Base-by-base conservation (phyloP, 768 basidiomycete species). In the Termitomyces heimii region DNA sequence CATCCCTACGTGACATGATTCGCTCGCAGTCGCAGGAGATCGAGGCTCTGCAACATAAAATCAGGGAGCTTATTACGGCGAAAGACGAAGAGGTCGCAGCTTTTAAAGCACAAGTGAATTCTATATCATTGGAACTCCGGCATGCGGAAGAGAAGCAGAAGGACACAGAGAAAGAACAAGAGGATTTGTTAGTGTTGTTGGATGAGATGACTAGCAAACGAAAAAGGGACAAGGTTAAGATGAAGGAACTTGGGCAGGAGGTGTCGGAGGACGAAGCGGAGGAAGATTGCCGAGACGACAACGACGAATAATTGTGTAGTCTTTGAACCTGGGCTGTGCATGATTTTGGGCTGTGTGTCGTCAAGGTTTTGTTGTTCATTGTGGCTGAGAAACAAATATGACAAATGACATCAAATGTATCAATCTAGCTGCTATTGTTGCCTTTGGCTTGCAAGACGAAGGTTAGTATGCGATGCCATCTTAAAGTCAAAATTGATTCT, bases 111-210 rank as follows among this genome's bases (percentile, higher is more conserved):
- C 79, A 82, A 63, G 66, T 88, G 8, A 64, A 72, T 5, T 67
- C 69, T 4, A 67, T 90, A 22, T 73, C 81, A 28, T 63, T 68
- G 14, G 70, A 83, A 54, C 68, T 92, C 8, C 69, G 71, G 43
- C 73, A 71, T 1, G 76, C 84, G 9, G 81, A 88, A 62, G 79
- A 77, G 55, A 89, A 86, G 67, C 80, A 82, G 49, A 86, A 82
- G 62, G 94, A 97, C 9, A 83, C 85, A 24, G 94, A 97, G 70
- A 95, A 94, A 71, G 96, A 99, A 69, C 95, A 98, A 64, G 96
- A 98, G 68, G 96, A 99, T 70, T 70, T 98, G 48, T 76, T 99
- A 22, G 95, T 99, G 12, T 72, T 98, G 32, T 75, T 99, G 4
- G 97, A 98, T 65, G 97, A 98, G 73, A 76, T 97, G 60, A 90